A percentile compares a stretch with the other conserved stretches of the same genome.
These are phyloP conservation scores for Drechmeria coniospora DNA, from an alignment of 2,329 filamentous ascomycete genomes.

Conservation along the genomic window DNA sequence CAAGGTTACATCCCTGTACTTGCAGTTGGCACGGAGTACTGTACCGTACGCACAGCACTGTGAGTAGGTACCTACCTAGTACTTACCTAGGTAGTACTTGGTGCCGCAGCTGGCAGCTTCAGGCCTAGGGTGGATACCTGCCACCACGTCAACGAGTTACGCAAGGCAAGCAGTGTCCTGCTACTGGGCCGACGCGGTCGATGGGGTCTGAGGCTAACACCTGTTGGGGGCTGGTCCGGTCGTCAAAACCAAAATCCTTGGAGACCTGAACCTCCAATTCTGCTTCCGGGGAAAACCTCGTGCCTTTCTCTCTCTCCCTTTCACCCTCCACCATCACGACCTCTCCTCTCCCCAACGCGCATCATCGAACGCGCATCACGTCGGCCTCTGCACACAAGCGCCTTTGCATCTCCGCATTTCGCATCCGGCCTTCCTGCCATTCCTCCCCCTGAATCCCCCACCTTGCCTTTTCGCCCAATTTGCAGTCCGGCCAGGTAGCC, in stretches of 20 bases:
- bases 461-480: slow-evolving; percentile 14
- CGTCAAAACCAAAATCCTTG: slow-evolving; percentile 19
- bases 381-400: slow-evolving; percentile 14
- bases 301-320: slow-evolving; percentile 17
- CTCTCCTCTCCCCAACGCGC: slow-evolving; percentile 8
- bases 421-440: slow-evolving; percentile 14
- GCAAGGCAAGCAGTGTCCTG: too few relatives aligned
- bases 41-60: too few relatives aligned
- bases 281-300: slow-evolving; percentile 23
- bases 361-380: slow-evolving; percentile 13
- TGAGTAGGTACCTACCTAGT: too few relatives aligned
- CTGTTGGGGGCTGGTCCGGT: too few relatives aligned
- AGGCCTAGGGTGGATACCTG: too few relatives aligned
- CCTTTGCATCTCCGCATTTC: slow-evolving; percentile 13
- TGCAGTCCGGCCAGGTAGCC: slow-evolving; percentile 23
- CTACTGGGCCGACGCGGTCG: slow-evolving; percentile 2
- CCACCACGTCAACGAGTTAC: too few relatives aligned
- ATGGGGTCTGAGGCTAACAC: too few relatives aligned
- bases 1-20: too few relatives aligned
- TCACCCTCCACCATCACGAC: slow-evolving; percentile 10
- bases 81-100: too few relatives aligned
- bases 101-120: too few relatives aligned
- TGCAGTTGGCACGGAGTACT: too few relatives aligned
- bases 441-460: slow-evolving; percentile 12
- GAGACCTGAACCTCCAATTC: slow-evolving; percentile 19